These are phyloP conservation scores for Leptographium galeiforme DNA, from an alignment of 2,329 filamentous ascomycete genomes.

Conservation along the genomic window DNA sequence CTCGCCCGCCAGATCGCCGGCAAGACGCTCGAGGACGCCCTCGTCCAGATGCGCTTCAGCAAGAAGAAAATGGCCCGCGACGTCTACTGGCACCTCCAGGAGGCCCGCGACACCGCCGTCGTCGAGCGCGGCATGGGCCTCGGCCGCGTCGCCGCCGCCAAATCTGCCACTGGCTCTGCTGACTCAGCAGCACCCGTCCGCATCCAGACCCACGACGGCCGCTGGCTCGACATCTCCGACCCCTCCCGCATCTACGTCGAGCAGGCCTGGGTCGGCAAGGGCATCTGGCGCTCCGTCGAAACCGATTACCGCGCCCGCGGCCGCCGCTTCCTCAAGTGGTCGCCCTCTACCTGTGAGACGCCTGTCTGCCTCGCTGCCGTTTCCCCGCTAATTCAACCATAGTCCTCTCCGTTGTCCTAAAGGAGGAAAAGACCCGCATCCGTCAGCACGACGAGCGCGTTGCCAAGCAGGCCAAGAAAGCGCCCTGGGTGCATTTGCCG, in stretches of 20 bases:
- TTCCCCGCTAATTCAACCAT: not conserved
- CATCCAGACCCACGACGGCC: conserved; percentile 64
- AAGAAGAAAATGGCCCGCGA: conserved; percentile 85
- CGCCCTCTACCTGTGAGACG: conserved; percentile 50
- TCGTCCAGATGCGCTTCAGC: conserved; percentile 88
- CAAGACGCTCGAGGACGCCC: conserved; percentile 87
- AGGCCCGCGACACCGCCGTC: conserved; percentile 70
- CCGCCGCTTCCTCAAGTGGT: conserved; percentile 42
- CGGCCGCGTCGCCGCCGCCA: conserved; percentile 19
- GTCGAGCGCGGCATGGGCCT: conserved; percentile 78
- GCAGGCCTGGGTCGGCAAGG: conserved; percentile 75
- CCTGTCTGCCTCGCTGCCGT: not conserved
- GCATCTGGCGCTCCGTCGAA: conserved; percentile 45
- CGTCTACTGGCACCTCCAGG: conserved; percentile 63
- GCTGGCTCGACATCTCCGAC: conserved; percentile 56
- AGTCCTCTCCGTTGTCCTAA: conserved; percentile 71
- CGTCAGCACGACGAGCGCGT: conserved; percentile 66
- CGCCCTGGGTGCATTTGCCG: conserved; percentile 78
- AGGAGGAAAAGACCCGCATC: conserved; percentile 85
- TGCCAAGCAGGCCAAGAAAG: conserved; percentile 58
- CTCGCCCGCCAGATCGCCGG: conserved; percentile 80
- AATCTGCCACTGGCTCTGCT: conserved; percentile 7
- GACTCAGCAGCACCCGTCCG: conserved; percentile 20
- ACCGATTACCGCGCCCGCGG: conserved; percentile 66
- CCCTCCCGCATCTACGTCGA: conserved; percentile 79